Conservation (phyloP, 345 rosid genomes). For the Salix koriyanagi region DNA sequence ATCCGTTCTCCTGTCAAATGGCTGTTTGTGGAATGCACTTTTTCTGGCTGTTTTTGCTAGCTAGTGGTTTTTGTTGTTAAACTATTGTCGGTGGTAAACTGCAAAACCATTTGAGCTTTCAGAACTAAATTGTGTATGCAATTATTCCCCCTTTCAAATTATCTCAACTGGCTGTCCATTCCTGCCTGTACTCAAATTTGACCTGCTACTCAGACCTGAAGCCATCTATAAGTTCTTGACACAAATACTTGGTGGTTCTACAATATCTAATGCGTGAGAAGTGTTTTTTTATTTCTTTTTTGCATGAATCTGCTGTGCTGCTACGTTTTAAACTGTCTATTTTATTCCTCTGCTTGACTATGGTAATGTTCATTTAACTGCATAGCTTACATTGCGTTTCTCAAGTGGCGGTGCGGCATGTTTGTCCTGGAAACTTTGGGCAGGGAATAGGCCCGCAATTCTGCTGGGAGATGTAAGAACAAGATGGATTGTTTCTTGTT, state of each 20-base stretch:
- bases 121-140: background rate
- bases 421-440: background rate
- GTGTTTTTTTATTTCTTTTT: too few species aligned
- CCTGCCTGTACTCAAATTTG: background rate
- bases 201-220: background rate
- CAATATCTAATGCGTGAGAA: background rate
- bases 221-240: background rate
- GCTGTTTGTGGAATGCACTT: background rate
- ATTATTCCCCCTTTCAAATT: background rate
- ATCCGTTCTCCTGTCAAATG: background rate
- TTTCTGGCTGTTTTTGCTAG: background rate
- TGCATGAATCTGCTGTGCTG: background rate
- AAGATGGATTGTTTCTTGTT: background rate
- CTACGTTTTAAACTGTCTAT: background rate
- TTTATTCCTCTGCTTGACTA: background rate
- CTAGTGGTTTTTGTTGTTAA: background rate
- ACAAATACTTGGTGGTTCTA: background rate
- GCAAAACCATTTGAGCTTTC: background rate
- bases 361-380: background rate
- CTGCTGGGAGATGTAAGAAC: background rate
- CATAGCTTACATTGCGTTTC: background rate
- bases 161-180: background rate
- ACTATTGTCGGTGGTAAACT: background rate
- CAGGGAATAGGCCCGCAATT: background rate
- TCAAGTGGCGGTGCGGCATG: background rate